Evolutionary conservation across 768 basidiomycete genomes (phyloP).

Genomic region (Phylloporus arenicola): DNA sequence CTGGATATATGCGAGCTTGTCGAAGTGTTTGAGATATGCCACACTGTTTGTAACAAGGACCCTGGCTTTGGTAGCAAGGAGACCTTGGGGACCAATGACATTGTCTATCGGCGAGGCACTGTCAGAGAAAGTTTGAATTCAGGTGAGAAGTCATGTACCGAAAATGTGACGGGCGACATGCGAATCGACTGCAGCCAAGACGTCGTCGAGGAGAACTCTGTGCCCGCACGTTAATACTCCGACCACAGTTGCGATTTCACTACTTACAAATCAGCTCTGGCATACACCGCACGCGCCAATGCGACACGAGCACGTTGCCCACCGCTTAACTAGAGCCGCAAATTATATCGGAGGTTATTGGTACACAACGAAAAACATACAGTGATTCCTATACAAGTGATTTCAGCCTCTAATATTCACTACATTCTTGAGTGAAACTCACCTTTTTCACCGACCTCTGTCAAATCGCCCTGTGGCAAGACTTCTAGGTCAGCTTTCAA

Average conservation of each 20-base stretch:
- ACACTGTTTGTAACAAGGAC: too few species aligned
- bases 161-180: too few species aligned
- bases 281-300: slow-evolving; percentile 85
- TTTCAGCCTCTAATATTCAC: neutral
- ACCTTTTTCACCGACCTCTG: slow-evolving; percentile 85
- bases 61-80: too few species aligned
- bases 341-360: slow-evolving; percentile 4
- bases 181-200: slow-evolving; percentile 65
- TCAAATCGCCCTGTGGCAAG: slow-evolving; percentile 76
- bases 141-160: too few species aligned
- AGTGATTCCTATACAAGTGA: slow-evolving; percentile 43
- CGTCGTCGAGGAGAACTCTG: slow-evolving; percentile 83
- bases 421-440: slow-evolving; percentile 1
- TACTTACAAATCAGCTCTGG: slow-evolving; percentile 79
- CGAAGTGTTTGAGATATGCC: too few species aligned
- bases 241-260: too few species aligned
- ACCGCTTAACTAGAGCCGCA: slow-evolving; percentile 55
- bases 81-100: too few species aligned
- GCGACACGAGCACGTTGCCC: slow-evolving; percentile 82
- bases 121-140: too few species aligned
- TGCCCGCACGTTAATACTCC: neutral
- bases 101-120: too few species aligned
- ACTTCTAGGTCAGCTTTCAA: slow-evolving; percentile 74
- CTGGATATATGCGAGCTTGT: too few species aligned
- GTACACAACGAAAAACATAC: slow-evolving; percentile 31